Base-by-base conservation (phyloP, 2,329 filamentous ascomycete species). In the Sporothrix sp. region DNA sequence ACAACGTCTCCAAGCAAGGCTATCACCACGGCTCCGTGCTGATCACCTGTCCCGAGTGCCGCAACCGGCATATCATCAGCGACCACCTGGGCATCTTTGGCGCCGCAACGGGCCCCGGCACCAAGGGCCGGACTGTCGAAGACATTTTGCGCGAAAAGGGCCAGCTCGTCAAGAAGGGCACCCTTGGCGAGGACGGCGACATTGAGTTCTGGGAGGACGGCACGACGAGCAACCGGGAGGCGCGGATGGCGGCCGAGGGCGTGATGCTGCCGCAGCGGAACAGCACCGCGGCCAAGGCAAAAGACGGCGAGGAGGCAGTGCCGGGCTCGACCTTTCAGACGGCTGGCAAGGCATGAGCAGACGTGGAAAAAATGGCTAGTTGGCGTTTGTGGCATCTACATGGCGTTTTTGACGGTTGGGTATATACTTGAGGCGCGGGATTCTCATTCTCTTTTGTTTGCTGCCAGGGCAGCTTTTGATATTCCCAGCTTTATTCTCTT, bases 1-100 rank as follows among this genome's bases (percentile, higher is more conserved):
- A 98, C 69, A 78, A 78, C 46, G 74, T 98, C 60, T 88, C 87
- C 27, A 96, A 97, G 67, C 93, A 97, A 63, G 93, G 88, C 28
- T 98, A 98, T 65, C 90, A 97, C 67, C 75, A 83, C 56, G 93
- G 93, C 32, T 91, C 88, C 1, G 84, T 93, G 4, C 73, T 98
- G 52, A 90, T 97, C 57, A 84, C 84, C 30, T 98, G 93, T 64
- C 91, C 93, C 0, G 72, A 73, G 3, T 98, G 93, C 68, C 82
- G 83, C 61, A 90, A 87, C 63, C 78, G 89, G 21, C 93, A 98
- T 70, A 70, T 98, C 58, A 97, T 98, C 60, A 85, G 82, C 62
- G 93, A 98, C 66, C 86, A 98, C 66, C 69, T 98, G 37, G 68
- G 71, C 58, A 86, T 91, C 44, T 93, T 93, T 62, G 83, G 82